Evolutionary conservation across 2,329 filamentous ascomycete genomes (phyloP).

Genomic region (Penicillium glabrum): DNA sequence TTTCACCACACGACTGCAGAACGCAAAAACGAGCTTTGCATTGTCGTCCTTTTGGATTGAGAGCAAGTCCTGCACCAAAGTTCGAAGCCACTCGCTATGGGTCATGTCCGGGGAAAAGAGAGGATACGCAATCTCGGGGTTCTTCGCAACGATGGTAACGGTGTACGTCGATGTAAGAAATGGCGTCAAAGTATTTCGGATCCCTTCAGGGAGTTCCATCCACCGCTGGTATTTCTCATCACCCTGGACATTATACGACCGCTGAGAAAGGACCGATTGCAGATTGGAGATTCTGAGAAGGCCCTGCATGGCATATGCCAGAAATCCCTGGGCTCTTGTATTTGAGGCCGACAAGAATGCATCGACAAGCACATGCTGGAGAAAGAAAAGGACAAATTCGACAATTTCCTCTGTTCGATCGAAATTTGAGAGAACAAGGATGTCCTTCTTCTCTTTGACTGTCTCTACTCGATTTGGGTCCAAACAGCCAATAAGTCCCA

Average conservation of each 20-base stretch:
- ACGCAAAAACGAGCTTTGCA: slow-evolving; percentile 74
- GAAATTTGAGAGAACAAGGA: slow-evolving; percentile 87
- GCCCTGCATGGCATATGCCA: slow-evolving; percentile 94
- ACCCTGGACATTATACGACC: slow-evolving; percentile 55
- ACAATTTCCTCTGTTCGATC: slow-evolving; percentile 72
- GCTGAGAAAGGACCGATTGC: slow-evolving; percentile 54
- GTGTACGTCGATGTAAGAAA: slow-evolving; percentile 83
- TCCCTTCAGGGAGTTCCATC: slow-evolving; percentile 71
- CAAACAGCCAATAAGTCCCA: slow-evolving; percentile 86
- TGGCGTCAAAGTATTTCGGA: slow-evolving; percentile 79
- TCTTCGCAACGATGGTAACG: slow-evolving; percentile 61
- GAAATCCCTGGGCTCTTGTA: slow-evolving; percentile 80
- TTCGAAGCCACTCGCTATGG: slow-evolving; percentile 79
- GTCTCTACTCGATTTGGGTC: slow-evolving; percentile 88
- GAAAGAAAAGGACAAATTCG: slow-evolving; percentile 79
- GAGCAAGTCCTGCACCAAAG: slow-evolving; percentile 78
- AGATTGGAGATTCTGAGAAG: slow-evolving; percentile 77
- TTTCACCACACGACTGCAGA: slow-evolving; percentile 77
- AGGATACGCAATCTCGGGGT: slow-evolving; percentile 67
- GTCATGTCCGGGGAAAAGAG: slow-evolving; percentile 68
- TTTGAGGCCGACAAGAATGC: slow-evolving; percentile 90
- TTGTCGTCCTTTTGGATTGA: slow-evolving; percentile 73
- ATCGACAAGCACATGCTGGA: slow-evolving; percentile 85
- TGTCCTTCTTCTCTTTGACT: slow-evolving; percentile 73
- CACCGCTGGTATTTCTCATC: slow-evolving; percentile 70